Evolutionary conservation across 345 rosid genomes (phyloP).

Genomic region (Luvunga scandens): DNA sequence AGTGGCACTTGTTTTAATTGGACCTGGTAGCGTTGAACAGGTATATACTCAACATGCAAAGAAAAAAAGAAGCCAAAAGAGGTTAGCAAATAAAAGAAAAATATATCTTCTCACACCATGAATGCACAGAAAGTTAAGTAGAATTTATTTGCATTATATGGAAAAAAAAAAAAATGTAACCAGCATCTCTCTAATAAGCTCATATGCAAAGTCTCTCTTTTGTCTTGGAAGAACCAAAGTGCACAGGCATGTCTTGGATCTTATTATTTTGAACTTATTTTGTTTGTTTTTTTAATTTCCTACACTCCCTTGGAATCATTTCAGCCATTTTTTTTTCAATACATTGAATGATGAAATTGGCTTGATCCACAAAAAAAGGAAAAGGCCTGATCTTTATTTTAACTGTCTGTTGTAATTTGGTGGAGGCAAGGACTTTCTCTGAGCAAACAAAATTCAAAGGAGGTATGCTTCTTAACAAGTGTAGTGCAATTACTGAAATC

Average conservation of each 20-base stretch:
- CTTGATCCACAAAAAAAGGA: neutral
- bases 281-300: neutral
- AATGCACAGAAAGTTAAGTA: neutral
- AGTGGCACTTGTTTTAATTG: conserved; percentile 72
- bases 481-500: neutral
- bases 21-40: conserved; percentile 88
- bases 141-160: neutral
- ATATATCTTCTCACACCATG: neutral
- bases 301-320: neutral
- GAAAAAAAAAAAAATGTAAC: neutral
- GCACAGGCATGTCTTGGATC: neutral
- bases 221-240: neutral
- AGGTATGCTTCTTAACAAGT: conserved; percentile 41
- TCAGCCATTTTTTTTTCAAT: neutral
- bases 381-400: conserved; percentile 5
- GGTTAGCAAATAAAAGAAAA: too few species aligned
- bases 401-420: conserved; percentile 8
- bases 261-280: neutral
- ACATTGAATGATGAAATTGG: neutral
- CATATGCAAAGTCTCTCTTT: neutral
- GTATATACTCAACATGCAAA: conserved; percentile 24
- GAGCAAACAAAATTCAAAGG: conserved; percentile 88
- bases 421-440: conserved; percentile 79
- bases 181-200: neutral
- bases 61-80: neutral